phyloP scores from a whole-genome alignment of 2,329 filamentous ascomycete genomes.

The Emergomyces pasteurianus region DNA sequence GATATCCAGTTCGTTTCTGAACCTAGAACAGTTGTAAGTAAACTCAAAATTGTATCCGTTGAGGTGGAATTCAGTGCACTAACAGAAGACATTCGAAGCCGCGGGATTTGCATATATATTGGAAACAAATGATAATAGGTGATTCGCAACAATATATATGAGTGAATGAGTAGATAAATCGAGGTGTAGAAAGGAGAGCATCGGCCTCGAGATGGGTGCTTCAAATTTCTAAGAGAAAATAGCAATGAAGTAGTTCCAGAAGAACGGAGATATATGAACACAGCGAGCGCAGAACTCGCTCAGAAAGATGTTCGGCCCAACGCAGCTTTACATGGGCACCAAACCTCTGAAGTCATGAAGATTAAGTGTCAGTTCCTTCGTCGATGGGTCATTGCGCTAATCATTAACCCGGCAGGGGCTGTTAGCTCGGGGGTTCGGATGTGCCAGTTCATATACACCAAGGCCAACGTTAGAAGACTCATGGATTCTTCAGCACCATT shows the following conservation, averaged over 20 bases:
- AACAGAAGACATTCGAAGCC: constrained; percentile 1
- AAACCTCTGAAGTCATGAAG: background rate
- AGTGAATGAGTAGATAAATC: background rate
- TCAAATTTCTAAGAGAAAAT: background rate
- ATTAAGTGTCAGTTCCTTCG: background rate
- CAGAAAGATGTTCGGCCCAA: too few relatives aligned
- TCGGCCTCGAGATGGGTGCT: background rate
- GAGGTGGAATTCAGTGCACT: background rate
- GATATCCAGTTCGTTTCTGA: background rate
- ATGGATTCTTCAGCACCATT: background rate
- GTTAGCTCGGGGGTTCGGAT: background rate
- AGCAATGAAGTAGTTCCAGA: background rate
- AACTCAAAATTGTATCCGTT: background rate
- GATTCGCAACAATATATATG: background rate
- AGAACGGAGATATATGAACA: background rate
- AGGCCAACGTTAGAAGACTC: background rate
- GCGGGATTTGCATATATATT: background rate
- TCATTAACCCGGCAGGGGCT: background rate
- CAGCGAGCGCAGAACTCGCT: background rate
- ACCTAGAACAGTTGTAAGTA: background rate
- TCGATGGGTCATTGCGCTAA: background rate
- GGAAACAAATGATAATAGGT: background rate
- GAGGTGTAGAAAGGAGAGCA: background rate
- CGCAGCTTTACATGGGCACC: background rate
- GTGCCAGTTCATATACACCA: background rate